Conservation (phyloP, 257 asterid genomes). For the Salvia splendens region DNA sequence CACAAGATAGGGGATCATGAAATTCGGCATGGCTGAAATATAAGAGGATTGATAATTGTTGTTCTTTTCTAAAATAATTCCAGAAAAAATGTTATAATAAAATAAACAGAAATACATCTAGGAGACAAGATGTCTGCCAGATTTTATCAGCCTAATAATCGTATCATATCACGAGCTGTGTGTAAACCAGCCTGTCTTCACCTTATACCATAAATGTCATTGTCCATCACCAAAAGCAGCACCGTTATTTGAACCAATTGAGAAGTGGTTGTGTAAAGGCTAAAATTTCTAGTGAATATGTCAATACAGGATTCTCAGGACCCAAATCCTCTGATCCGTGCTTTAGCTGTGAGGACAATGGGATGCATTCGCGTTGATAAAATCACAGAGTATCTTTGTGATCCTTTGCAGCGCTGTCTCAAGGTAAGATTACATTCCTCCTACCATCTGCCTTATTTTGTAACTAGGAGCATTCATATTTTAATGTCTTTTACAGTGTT, state of each 20-base stretch:
- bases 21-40: constrained; percentile 1
- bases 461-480: constrained; percentile 22
- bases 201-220: constrained; percentile 8
- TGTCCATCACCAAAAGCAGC: constrained; percentile 28
- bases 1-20: constrained; percentile 10
- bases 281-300: constrained; percentile 22
- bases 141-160: constrained; percentile 14
- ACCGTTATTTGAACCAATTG: constrained; percentile 24
- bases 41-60: not conserved
- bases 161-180: constrained; percentile 14
- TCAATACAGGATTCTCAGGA: constrained; percentile 90
- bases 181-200: constrained; percentile 1
- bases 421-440: constrained; percentile 54
- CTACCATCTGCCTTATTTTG: constrained; percentile 25
- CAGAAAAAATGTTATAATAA: too few species aligned
- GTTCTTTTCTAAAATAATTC: too few species aligned
- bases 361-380: constrained; percentile 99
- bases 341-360: constrained; percentile 99
- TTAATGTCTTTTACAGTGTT: constrained; percentile 21
- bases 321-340: constrained; percentile 98
- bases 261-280: constrained; percentile 21
- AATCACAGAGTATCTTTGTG: constrained; percentile 95
- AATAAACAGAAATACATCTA: not conserved
- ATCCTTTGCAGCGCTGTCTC: constrained; percentile 96
- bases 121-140: not conserved